These are phyloP conservation scores for Mortierella alpina DNA, from an alignment of 192 early-diverging fungal species.

Conservation along the genomic window DNA sequence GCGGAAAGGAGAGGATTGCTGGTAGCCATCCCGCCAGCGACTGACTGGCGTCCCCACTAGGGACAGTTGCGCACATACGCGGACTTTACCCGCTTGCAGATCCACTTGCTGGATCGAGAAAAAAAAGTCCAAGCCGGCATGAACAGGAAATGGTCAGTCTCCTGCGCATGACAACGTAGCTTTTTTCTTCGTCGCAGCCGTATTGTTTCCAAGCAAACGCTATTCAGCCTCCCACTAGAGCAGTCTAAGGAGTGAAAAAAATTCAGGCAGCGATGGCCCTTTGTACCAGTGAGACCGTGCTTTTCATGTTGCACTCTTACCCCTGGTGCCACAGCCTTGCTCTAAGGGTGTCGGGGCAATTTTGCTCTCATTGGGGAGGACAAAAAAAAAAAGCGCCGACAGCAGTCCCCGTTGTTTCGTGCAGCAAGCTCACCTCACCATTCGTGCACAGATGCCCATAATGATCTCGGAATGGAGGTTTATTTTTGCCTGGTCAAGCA, in stretches of 20 bases:
- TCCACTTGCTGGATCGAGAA: constrained; percentile 25
- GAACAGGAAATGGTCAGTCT: too few relatives aligned
- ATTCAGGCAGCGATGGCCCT: not conserved
- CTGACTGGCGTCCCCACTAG: constrained; percentile 50
- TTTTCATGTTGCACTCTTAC: not conserved
- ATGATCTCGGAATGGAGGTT: too few relatives aligned
- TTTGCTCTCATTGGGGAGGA: too few relatives aligned
- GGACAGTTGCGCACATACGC: constrained; percentile 37
- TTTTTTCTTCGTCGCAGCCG: constrained; percentile 15
- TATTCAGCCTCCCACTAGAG: constrained; percentile 53
- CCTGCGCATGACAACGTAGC: not conserved
- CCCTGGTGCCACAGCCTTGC: too few relatives aligned
- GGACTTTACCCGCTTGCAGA: constrained; percentile 55
- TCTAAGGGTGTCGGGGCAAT: too few relatives aligned
- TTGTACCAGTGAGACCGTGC: constrained; percentile 1
- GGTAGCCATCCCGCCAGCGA: constrained; percentile 52
- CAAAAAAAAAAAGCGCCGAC: not conserved
- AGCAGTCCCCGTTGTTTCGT: not conserved
- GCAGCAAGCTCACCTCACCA: not conserved
- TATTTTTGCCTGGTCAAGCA: too few relatives aligned
- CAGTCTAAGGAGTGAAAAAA: not conserved
- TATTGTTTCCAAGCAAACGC: constrained; percentile 56
- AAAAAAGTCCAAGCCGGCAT: not conserved
- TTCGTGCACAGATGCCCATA: too few relatives aligned
- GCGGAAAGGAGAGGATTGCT: constrained; percentile 35